Evolutionary conservation across 768 basidiomycete genomes (phyloP).

Genomic region (Lentinus brumalis): DNA sequence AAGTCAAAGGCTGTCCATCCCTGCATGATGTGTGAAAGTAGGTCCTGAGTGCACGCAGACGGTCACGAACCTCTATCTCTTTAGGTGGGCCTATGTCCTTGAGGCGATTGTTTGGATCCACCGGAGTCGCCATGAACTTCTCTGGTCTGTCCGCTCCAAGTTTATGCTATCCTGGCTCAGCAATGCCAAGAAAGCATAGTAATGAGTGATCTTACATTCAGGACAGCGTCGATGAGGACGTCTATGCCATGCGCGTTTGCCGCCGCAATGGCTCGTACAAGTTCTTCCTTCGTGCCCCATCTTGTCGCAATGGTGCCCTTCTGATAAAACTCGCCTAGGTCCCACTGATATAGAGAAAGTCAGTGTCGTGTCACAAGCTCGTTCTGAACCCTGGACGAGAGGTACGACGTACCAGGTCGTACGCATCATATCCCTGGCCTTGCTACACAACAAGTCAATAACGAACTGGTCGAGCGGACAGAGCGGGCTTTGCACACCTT

Average conservation of each 20-base stretch:
- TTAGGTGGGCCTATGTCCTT: conserved; percentile 57
- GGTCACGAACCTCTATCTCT: conserved; percentile 62
- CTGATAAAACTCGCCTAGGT: conserved; percentile 83
- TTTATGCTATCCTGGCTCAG: conserved; percentile 60
- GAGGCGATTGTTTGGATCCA: conserved; percentile 67
- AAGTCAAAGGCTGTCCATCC: conserved; percentile 90
- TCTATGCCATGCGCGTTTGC: conserved; percentile 73
- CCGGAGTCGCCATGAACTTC: conserved; percentile 66
- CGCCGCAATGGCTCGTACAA: conserved; percentile 65
- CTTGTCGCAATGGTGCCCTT: conserved; percentile 71
- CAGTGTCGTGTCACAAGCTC: too few relatives aligned
- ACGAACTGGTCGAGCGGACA: neutral
- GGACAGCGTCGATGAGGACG: conserved; percentile 82
- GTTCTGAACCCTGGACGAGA: too few relatives aligned
- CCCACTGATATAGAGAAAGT: conserved; percentile 57
- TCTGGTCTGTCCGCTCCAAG: conserved; percentile 82
- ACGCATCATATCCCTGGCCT: conserved; percentile 83
- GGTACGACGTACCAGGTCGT: conserved; percentile 65
- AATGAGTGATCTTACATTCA: conserved; percentile 60
- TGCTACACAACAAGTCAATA: conserved; percentile 39
- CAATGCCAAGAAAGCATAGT: neutral
- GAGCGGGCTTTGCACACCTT: conserved; percentile 41
- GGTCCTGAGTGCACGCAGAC: neutral
- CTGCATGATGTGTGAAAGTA: conserved; percentile 37
- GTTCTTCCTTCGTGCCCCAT: conserved; percentile 87